These are phyloP conservation scores for Aspergillus caelatus DNA, from an alignment of 2,329 filamentous ascomycete genomes.

Conservation along the genomic window DNA sequence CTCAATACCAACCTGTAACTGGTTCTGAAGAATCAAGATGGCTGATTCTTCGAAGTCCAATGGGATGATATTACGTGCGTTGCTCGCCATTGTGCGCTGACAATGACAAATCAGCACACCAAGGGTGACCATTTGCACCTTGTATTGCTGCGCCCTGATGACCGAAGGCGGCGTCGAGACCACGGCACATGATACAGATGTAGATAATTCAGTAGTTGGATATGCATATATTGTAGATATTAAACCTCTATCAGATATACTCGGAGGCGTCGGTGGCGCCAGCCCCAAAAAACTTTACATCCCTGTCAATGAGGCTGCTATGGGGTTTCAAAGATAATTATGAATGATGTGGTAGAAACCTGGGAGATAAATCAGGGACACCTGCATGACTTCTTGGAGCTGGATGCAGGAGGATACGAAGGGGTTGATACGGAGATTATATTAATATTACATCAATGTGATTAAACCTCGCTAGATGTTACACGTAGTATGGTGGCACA, in stretches of 20 bases:
- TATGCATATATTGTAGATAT: background rate
- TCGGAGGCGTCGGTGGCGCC: fast-evolving
- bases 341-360: background rate
- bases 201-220: background rate
- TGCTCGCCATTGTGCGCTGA: no score
- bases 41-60: background rate
- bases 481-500: background rate
- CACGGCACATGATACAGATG: background rate
- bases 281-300: background rate
- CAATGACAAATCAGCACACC: background rate
- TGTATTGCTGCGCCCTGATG: background rate
- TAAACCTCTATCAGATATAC: background rate
- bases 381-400: background rate
- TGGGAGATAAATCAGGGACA: background rate
- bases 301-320: background rate
- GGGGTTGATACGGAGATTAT: background rate
- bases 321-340: background rate
- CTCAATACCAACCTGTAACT: background rate
- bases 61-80: background rate
- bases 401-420: background rate
- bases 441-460: background rate
- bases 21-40: background rate
- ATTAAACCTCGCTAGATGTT: background rate
- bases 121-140: background rate
- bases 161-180: background rate